Evolutionary conservation across 73 alveolate genomes (phyloP), one percentile per base, ranked within the genome.

Genomic region (Urostyla sp.): DNA sequence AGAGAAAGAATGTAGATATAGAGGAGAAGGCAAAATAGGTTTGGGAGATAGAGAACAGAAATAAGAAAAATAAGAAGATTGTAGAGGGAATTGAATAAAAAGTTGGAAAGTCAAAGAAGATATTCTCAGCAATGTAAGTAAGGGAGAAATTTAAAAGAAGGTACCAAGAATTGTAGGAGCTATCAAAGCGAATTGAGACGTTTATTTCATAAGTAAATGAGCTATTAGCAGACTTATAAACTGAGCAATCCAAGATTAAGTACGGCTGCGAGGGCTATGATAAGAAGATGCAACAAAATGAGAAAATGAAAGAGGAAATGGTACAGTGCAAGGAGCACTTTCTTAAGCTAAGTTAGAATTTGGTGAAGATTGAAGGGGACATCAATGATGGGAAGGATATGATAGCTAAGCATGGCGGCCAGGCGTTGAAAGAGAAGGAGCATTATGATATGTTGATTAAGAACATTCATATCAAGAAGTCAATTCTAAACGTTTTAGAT

Each of bases 131-230:
- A 11, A 77, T 77, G 89, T 34, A 60, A 26, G 59, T 45, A 24
- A 49, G 53, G 37, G 81, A 61, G n/a, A 77, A 77, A 40, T 49
- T 77, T 18, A 30, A 49, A 1, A 58, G 80, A 61, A 60, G 82
- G 46, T 73, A 77, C 21, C 24, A 60, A 32, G 89, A 77, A 60
- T 37, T 55, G n/a, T 20, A 24, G 0, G 81, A 77, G 23, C 45
- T 61, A 30, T 4, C 81, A 43, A 77, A 77, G 61, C 55, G 60
- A 30, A 15, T 75, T 36, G 72, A 30, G 34, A 32, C 43, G 23
- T 24, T 77, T 31, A 61, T 20, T 38, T 37, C 27, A 8, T n/a
- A 53, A 38, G 81, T 40, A 21, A 21, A 27, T 3, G 81, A 77
- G 53, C n/a, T 61, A 1, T 58, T 60, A 7, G 18, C 43, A 16